phyloP scores from a whole-genome alignment of 371 early-diverging fungal species.

The Rhizopus sp. region DNA sequence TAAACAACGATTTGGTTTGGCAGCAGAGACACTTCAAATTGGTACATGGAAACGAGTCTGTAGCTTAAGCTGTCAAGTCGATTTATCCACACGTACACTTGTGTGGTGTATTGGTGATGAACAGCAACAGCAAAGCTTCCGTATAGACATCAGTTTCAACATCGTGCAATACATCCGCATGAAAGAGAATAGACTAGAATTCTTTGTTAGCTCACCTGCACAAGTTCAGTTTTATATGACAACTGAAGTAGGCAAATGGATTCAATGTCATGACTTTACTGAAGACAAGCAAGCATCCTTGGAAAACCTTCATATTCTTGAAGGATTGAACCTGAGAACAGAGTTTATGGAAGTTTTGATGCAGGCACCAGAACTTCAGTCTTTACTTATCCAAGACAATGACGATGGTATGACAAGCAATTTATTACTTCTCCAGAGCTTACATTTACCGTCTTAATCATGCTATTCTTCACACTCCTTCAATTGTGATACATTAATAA shows the following conservation, averaged over 20 bases:
- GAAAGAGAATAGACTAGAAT: conserved; percentile 11
- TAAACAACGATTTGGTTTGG: conserved; percentile 9
- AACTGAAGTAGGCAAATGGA: conserved; percentile 35
- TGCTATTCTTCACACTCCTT: not conserved
- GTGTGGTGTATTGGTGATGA: conserved; percentile 65
- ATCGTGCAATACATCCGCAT: conserved; percentile 54
- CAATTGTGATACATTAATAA: not conserved
- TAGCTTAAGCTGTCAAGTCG: conserved; percentile 60
- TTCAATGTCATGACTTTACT: conserved; percentile 72
- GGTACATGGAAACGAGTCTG: conserved; percentile 75
- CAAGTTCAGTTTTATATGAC: conserved; percentile 55
- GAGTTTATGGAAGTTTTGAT: conserved; percentile 28
- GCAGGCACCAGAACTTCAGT: conserved; percentile 24
- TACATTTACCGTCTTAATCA: conserved; percentile 20
- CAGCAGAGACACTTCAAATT: conserved; percentile 61
- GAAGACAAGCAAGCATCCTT: conserved; percentile 62
- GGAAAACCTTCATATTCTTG: conserved; percentile 34
- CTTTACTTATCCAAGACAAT: conserved; percentile 21
- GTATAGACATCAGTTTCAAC: conserved; percentile 63
- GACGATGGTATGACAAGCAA: conserved; percentile 15
- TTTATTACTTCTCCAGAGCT: conserved; percentile 20
- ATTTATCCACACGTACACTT: conserved; percentile 47
- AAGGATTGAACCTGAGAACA: conserved; percentile 33
- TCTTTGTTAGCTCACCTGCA: conserved; percentile 20
- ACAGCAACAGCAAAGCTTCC: conserved; percentile 51